phyloP scores from a whole-genome alignment of 176 grass and related monocot genomes.

The Cenchrus americanus region DNA sequence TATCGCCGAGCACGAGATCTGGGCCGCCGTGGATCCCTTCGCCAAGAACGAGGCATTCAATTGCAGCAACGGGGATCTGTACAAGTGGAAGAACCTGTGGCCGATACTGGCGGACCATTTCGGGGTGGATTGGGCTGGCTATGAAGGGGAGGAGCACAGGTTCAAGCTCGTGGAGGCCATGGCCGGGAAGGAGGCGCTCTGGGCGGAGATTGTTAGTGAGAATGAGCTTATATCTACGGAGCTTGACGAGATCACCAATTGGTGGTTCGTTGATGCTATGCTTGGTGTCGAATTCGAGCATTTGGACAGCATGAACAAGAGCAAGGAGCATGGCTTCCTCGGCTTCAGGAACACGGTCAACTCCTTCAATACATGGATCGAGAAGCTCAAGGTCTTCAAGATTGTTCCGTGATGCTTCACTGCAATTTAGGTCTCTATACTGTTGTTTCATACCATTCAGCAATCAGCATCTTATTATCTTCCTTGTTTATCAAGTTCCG shows the following conservation, averaged over 20 bases:
- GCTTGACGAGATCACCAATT: conserved; percentile 67
- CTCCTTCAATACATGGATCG: conserved; percentile 80
- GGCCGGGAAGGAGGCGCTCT: conserved; percentile 64
- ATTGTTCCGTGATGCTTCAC: conserved; percentile 64
- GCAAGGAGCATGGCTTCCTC: conserved; percentile 93
- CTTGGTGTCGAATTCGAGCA: conserved; percentile 35
- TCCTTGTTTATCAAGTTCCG: not conserved
- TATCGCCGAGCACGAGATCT: conserved; percentile 89
- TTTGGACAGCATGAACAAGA: conserved; percentile 89
- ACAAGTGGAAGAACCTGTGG: conserved; percentile 90
- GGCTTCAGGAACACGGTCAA: conserved; percentile 75
- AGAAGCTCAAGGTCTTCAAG: conserved; percentile 76
- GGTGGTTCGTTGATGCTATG: conserved; percentile 61
- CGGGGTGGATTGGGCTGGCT: conserved; percentile 65
- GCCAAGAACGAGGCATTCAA: conserved; percentile 90
- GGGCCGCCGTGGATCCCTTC: conserved; percentile 76
- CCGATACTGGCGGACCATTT: conserved; percentile 71
- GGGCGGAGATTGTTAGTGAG: conserved; percentile 72
- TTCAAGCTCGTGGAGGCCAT: conserved; percentile 69
- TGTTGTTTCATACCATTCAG: not conserved
- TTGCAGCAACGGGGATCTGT: conserved; percentile 84
- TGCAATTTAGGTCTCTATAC: not conserved
- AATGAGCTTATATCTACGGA: conserved; percentile 51
- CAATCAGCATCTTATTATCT: not conserved
- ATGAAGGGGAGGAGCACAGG: conserved; percentile 62